Conservation (phyloP, 371 early-diverging fungal species). For the Mortierella sp. region DNA sequence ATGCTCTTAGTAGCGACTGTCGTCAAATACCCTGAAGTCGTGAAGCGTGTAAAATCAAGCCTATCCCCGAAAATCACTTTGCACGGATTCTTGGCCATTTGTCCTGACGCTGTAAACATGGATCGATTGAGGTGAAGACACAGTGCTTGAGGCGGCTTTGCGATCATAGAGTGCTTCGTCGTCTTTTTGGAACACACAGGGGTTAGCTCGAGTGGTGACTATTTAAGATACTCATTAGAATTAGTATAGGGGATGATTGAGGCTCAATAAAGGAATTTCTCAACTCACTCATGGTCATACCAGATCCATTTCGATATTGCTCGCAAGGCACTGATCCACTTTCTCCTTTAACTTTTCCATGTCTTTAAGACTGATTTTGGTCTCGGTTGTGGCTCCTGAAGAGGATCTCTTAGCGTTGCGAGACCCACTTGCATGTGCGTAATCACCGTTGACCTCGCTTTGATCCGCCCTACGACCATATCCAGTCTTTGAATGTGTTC, state of each 20-base stretch:
- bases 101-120: constrained; percentile 71
- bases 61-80: constrained; percentile 69
- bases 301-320: constrained; percentile 55
- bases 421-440: background rate
- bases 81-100: constrained; percentile 74
- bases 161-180: constrained; percentile 73
- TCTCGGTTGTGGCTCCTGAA: background rate
- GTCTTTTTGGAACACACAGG: constrained; percentile 57
- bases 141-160: constrained; percentile 68
- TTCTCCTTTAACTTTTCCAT: constrained; percentile 13
- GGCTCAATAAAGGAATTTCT: background rate
- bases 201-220: constrained; percentile 34
- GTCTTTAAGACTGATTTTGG: constrained; percentile 26
- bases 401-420: constrained; percentile 1
- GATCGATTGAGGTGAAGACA: constrained; percentile 83
- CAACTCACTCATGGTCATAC: constrained; percentile 11
- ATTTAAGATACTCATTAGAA: background rate
- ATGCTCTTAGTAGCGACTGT: constrained; percentile 68
- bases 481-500: background rate
- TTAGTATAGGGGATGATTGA: background rate
- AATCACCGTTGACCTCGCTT: background rate
- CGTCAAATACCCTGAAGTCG: constrained; percentile 65
- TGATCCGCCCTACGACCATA: background rate
- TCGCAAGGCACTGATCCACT: constrained; percentile 36
- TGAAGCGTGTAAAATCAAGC: constrained; percentile 73